Conservation (phyloP, 352 stramenopile species). For the Halophytophthora batemanensis region DNA sequence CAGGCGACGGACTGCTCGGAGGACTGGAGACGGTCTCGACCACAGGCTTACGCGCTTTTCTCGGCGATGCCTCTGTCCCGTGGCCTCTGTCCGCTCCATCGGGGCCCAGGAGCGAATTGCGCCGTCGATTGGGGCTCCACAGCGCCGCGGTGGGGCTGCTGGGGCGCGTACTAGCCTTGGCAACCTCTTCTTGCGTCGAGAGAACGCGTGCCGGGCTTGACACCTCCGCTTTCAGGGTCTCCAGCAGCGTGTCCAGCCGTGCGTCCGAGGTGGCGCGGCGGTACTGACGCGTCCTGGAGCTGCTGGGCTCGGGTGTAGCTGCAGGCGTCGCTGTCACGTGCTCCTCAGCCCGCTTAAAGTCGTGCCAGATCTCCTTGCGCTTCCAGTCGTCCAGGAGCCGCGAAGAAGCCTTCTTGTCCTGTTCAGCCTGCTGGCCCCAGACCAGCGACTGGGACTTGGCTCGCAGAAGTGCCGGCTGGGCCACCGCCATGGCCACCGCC, state of each 20-base stretch:
- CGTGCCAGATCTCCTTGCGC: conserved; percentile 73
- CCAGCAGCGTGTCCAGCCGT: conserved; percentile 26
- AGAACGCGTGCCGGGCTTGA: background rate
- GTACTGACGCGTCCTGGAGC: conserved; percentile 14
- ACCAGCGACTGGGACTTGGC: conserved; percentile 36
- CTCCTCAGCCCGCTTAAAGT: conserved; percentile 65
- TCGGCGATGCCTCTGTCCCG: background rate
- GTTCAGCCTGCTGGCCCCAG: conserved; percentile 33
- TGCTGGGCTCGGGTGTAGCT: too few relatives aligned
- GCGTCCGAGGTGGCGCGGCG: conserved; percentile 23
- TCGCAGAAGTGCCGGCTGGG: conserved; percentile 19
- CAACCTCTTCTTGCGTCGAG: background rate
- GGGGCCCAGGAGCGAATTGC: too few relatives aligned
- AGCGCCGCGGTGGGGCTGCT: too few relatives aligned
- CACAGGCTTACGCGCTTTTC: background rate
- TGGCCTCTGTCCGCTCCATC: background rate
- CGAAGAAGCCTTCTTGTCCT: conserved; percentile 33
- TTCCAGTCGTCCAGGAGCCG: conserved; percentile 67
- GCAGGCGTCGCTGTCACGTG: conserved; percentile 26
- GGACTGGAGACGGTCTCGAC: too few relatives aligned
- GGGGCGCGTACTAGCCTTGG: background rate
- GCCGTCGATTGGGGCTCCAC: too few relatives aligned
- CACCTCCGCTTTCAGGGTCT: conserved; percentile 27
- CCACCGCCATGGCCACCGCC: too few relatives aligned
- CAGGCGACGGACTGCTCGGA: too few relatives aligned